Conservation (phyloP, 805 yeast species). For the Huiozyma sinensis region DNA sequence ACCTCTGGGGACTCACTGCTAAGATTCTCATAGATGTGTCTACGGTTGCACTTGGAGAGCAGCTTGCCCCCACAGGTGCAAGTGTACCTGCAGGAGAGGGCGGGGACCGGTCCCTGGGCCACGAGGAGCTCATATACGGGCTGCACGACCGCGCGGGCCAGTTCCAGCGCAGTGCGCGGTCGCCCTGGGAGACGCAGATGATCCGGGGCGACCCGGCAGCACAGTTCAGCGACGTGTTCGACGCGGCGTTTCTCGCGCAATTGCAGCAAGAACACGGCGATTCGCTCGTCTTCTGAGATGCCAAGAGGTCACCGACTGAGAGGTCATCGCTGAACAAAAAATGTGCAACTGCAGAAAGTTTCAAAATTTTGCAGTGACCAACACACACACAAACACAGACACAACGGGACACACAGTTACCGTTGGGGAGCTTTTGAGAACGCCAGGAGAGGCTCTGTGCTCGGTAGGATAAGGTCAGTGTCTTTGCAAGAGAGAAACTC, state of each 20-base stretch:
- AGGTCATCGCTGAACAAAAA: too few species aligned
- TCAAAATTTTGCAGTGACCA: too few species aligned
- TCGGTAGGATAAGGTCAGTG: too few species aligned
- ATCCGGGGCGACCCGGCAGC: slow-evolving; percentile 29
- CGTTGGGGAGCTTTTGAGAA: too few species aligned
- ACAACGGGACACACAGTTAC: too few species aligned
- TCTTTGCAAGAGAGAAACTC: not conserved
- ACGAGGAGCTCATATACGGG: slow-evolving; percentile 55
- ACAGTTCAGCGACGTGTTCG: slow-evolving; percentile 28
- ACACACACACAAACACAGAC: too few species aligned
- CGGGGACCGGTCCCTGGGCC: slow-evolving; percentile 16
- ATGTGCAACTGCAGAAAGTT: too few species aligned
- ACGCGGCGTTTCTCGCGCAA: slow-evolving; percentile 11
- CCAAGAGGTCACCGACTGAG: too few species aligned
- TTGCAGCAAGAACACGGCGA: not conserved
- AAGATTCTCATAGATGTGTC: slow-evolving; percentile 67
- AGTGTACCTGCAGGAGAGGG: not conserved
- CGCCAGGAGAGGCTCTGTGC: too few species aligned
- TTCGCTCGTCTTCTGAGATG: too few species aligned
- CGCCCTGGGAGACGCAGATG: slow-evolving; percentile 45
- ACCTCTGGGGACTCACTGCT: slow-evolving; percentile 79
- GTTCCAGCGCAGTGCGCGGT: slow-evolving; percentile 37
- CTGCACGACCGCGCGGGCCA: slow-evolving; percentile 45
- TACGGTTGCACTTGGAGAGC: slow-evolving; percentile 45
- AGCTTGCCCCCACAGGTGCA: not conserved